Evolutionary conservation across 768 basidiomycete genomes (phyloP), one percentile per base, ranked within the genome.

Genomic region (Mycena rebaudengoi): DNA sequence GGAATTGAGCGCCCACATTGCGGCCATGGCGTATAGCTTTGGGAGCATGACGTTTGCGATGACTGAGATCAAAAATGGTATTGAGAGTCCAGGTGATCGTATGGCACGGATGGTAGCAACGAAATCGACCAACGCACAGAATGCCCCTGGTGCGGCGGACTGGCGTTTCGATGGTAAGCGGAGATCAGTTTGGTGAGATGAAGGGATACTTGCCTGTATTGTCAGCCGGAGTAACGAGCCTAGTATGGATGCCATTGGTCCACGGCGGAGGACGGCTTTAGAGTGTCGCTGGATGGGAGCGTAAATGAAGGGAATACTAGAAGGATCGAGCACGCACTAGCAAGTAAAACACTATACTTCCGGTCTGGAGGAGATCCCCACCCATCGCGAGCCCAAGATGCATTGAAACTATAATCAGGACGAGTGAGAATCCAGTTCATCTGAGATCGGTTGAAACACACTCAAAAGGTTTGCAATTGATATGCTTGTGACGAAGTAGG

Each of bases 291-390:
- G 50, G 3, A 33, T 14, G 20, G 16, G 10, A 11, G 26, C 18
- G 11, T 50, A 35, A 51, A 51, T 51, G 4, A 32, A 49, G 14
- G 12, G 7, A 50, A 50, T 30, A 10, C 7, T 20, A 13, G 28
- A 35, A 20, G 18, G 7, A 14, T 50, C 37, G 32, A 25, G 29
- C 6, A 29, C 30, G 33, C 10, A 51, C 50, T 16, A 37, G 33
- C 18, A 33, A 23, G 30, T 51, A 35, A 20, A 51, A 51, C 32
- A 40, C 25, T 53, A 53, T 40, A n/a, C 33, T 40, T 23, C 35
- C 51, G 20, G 51, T 53, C 51, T 39, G 37, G 25, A 53, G 33
- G 13, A 53, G 13, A 53, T 53, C 35, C n/a, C 51, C 51, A 26
- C 33, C 23, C 33, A 53, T 39, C n/a, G 51, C 35, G 32, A 28